Evolutionary conservation across 768 basidiomycete genomes (phyloP), one percentile per base, ranked within the genome.

Genomic region (Suillus subalutaceus): DNA sequence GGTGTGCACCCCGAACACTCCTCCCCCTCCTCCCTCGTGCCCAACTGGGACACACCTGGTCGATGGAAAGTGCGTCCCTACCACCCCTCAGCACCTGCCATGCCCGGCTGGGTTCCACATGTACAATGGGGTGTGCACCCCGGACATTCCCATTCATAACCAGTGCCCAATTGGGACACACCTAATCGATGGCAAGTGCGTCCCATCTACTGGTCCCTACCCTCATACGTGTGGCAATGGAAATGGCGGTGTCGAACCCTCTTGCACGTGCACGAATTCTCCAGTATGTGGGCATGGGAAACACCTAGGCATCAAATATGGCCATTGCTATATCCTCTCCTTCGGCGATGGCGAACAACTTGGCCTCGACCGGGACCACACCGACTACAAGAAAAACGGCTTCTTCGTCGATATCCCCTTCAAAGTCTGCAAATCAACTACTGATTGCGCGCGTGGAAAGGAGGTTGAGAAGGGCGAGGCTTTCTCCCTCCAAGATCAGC

Each of bases 321-420:
- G 52, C 6, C 52, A 52, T 52, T 52, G 52, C 50, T 52, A 52
- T 8, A 26, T 52, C 15, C 23, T 52, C 26, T 52, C 50, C 23
- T 52, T 52, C 10, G 0, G 15, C 7, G 50, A 52, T 16, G 50
- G 50, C 50, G 26, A 52, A 6, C 50, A 52, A 8, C 50, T 52
- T 13, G 26, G 50, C 50, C 6, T 52, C 15, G 32, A 32, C 32
- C 32, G 32, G 32, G 32, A 32, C 32, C 32, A 32, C 32, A 32
- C 32, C 32, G 32, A 26, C 26, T 52, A 26, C 50, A 26, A 26
- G 23, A 52, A 52, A 15, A 26, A 52, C 26, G 50, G 50, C 26
- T 52, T 52, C 50, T 52, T 52, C 50, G 23, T 52, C 26, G 50
- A 52, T 16, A 52, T 52, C 50, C 50, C 50, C 15, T 52, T 52